Base-by-base conservation (phyloP, 2,329 filamentous ascomycete genomes). In the Macrophomina phaseolina region DNA sequence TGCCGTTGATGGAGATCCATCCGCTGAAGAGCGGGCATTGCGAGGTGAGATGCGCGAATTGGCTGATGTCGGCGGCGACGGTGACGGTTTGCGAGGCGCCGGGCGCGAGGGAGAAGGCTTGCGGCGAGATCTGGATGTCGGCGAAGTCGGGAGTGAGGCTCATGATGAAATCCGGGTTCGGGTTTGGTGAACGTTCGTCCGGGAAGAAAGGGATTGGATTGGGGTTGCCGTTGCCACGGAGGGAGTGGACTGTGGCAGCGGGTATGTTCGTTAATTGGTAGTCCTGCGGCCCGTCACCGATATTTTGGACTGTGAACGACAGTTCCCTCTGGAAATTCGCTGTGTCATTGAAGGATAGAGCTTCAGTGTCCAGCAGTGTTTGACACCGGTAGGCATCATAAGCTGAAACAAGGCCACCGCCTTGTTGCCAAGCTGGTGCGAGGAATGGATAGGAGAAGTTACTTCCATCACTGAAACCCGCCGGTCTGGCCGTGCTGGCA, bases 391-490 rank as follows among this genome's bases (percentile, higher is more conserved):
- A 38, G 5, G 56, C 56, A 16, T 34, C 28, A 5, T 34, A 32
- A 0, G 56, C 56, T n/a, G 42, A 30, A 16, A 61, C 56, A 6
- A 61, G 40, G 28, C 56, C 56, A 6, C 56, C 56, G 9, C 56
- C 56, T 12, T 61, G 56, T 23, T 61, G 56, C 56, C 56, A 61
- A 0, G 45, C 56, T 16, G 56, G 56, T 12, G 56, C 56, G 14
- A 48, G n/a, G 11, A 61, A 61, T 9, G 42, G 23, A 18, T 46
- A 61, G 1, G 28, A n/a, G 7, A 23, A 30, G 8, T 48, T 61
- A 9, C 23, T 18, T 28, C 56, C 56, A 36, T 61, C 56, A 16
- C 45, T 48, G 56, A 61, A 61, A 2, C 23, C 40, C 16, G 45
- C 48, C 1, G 56, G 56, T 11, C 9, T 61, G 5, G 23, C 56